These are phyloP conservation scores for Cicer bijugum DNA, from an alignment of 306 rosid genomes.

Conservation along the genomic window DNA sequence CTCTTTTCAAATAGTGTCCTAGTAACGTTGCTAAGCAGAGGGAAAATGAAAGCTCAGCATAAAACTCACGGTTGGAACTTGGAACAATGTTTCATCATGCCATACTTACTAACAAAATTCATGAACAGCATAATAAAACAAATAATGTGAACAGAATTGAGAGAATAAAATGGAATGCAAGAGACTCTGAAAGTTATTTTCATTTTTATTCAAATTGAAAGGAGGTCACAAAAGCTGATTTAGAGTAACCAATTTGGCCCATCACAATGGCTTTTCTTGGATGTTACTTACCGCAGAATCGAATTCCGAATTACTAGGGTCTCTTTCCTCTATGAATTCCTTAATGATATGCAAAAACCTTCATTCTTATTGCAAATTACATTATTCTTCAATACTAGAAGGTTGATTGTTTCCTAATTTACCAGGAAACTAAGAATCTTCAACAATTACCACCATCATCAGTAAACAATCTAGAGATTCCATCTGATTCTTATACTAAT, in stretches of 20 bases:
- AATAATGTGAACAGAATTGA: neutral
- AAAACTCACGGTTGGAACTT: too few relatives aligned
- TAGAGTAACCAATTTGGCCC: neutral
- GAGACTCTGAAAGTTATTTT: neutral
- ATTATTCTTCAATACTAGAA: neutral
- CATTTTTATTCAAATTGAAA: neutral
- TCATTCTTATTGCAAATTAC: neutral
- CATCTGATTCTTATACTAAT: neutral
- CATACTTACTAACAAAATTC: too few relatives aligned
- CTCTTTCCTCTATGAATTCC: neutral
- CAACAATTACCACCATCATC: constrained; percentile 1
- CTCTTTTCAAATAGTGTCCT: neutral
- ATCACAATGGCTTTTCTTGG: too few relatives aligned
- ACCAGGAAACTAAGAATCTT: constrained; percentile 2
- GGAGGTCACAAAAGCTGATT: neutral
- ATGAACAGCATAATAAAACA: too few relatives aligned
- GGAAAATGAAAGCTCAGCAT: neutral
- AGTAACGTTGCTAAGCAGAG: neutral
- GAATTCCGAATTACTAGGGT: neutral
- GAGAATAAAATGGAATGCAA: neutral
- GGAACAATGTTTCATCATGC: too few relatives aligned
- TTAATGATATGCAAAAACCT: neutral
- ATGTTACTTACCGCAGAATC: neutral
- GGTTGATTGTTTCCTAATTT: neutral
- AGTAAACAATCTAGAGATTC: neutral